Conservation (phyloP, 2,329 filamentous ascomycete species). For the Pseudopyricularia cyperi region DNA sequence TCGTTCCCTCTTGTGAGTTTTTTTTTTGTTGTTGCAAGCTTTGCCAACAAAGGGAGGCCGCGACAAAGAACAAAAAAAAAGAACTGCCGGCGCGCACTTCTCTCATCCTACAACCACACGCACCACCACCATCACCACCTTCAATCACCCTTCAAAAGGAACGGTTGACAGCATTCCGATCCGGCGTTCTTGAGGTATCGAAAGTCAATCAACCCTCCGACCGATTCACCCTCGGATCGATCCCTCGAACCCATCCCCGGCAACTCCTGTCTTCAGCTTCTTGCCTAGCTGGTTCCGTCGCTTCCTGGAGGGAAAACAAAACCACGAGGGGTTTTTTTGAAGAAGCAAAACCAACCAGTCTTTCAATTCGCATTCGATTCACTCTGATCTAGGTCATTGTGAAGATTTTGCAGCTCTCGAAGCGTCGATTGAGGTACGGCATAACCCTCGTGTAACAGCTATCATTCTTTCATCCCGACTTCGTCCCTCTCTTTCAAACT, state of each 20-base stretch:
- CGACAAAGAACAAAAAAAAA: not conserved
- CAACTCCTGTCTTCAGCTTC: not conserved
- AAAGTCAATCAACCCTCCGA: not conserved
- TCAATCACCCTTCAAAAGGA: not conserved
- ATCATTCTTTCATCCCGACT: not conserved
- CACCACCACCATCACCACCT: not conserved
- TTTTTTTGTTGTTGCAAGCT: too few species aligned
- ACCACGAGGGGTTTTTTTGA: slow-evolving; percentile 4
- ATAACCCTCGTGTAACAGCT: not conserved
- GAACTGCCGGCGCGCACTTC: not conserved
- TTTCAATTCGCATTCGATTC: slow-evolving; percentile 5
- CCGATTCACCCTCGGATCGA: not conserved
- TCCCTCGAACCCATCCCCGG: not conserved
- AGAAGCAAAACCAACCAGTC: slow-evolving; percentile 3
- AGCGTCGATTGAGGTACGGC: slow-evolving; percentile 11
- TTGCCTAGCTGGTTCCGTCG: not conserved
- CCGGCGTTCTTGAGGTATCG: not conserved
- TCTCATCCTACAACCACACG: not conserved
- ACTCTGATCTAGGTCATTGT: slow-evolving; percentile 10
- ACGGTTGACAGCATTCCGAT: not conserved
- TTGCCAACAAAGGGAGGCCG: not conserved
- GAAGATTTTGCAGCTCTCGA: slow-evolving; percentile 7
- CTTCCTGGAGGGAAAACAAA: not conserved
- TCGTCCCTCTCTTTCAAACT: too few species aligned
- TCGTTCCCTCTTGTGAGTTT: not conserved